phyloP scores from a whole-genome alignment of 257 asterid genomes.

The Penstemon barbatus region DNA sequence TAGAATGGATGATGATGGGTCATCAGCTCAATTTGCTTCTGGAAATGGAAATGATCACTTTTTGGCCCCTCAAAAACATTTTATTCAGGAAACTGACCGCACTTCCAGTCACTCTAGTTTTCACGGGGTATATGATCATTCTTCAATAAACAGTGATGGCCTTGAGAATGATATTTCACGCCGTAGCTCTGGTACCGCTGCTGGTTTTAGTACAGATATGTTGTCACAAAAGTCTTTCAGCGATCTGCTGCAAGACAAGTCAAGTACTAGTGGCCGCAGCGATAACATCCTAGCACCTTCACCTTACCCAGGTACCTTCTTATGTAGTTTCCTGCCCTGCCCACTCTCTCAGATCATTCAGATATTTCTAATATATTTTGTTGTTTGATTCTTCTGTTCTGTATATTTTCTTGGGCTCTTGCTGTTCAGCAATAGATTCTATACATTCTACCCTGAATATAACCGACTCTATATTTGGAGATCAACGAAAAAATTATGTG shows the following conservation, averaged over 20 bases:
- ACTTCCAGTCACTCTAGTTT: conserved; percentile 36
- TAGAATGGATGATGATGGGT: conserved; percentile 45
- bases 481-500: conserved; percentile 39
- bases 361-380: conserved; percentile 26
- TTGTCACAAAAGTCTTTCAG: conserved; percentile 40
- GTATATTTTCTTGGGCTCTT: conserved; percentile 20
- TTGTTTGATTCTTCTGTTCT: conserved; percentile 23
- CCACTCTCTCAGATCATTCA: conserved; percentile 20
- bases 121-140: conserved; percentile 35
- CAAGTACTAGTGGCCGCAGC: conserved; percentile 37
- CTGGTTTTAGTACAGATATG: conserved; percentile 37
- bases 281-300: conserved; percentile 30
- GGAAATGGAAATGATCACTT: conserved; percentile 31
- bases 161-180: conserved; percentile 39
- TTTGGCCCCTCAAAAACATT: conserved; percentile 32
- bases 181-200: conserved; percentile 39
- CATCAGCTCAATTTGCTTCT: conserved; percentile 40
- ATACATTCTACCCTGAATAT: conserved; percentile 38
- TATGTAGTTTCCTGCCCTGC: too few relatives aligned
- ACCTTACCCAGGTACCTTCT: conserved; percentile 51
- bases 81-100: conserved; percentile 35
- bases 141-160: conserved; percentile 35
- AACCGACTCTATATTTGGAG: conserved; percentile 37
- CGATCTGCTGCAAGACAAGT: conserved; percentile 38
- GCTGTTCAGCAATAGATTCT: conserved; percentile 42